These are phyloP conservation scores for Hortiboletus campestris DNA, from an alignment of 768 basidiomycete genomes.

Conservation along the genomic window DNA sequence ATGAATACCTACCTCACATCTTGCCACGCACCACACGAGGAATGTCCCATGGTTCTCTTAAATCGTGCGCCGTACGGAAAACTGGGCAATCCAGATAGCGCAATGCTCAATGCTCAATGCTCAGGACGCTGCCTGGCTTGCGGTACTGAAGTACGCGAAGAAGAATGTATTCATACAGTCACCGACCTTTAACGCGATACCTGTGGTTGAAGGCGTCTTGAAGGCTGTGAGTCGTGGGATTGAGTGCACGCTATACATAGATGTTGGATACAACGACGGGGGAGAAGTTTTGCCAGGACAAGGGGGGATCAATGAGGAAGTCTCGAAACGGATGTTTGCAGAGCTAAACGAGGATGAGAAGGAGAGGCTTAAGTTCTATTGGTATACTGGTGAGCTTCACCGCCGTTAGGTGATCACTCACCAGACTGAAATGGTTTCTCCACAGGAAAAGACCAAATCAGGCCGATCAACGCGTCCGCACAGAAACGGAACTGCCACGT, in stretches of 20 bases:
- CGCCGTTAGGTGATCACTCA: not conserved
- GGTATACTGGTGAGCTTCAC: conserved; percentile 44
- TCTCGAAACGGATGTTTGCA: conserved; percentile 57
- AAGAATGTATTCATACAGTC: conserved; percentile 71
- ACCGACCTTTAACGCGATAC: conserved; percentile 67
- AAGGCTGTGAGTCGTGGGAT: conserved; percentile 62
- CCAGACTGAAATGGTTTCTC: not conserved
- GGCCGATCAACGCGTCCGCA: conserved; percentile 61
- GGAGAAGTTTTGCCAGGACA: conserved; percentile 65
- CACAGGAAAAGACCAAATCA: conserved; percentile 57
- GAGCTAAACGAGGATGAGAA: conserved; percentile 44
- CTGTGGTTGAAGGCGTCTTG: conserved; percentile 56
- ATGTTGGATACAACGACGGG: conserved; percentile 55
- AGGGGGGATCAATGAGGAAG: conserved; percentile 72
- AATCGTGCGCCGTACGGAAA: conserved; percentile 61
- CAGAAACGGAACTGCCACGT: conserved; percentile 73
- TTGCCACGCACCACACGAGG: conserved; percentile 54
- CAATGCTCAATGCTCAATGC: conserved; percentile 58
- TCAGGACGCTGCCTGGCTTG: conserved; percentile 69
- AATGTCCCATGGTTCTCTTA: conserved; percentile 64
- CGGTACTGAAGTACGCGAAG: conserved; percentile 57
- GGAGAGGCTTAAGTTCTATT: conserved; percentile 49
- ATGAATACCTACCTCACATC: conserved; percentile 61
- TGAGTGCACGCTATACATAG: conserved; percentile 57
- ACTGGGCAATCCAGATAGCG: conserved; percentile 40